These are phyloP conservation scores for Arthroderma sp. DNA, from an alignment of 2,329 filamentous ascomycete genomes.

Conservation along the genomic window DNA sequence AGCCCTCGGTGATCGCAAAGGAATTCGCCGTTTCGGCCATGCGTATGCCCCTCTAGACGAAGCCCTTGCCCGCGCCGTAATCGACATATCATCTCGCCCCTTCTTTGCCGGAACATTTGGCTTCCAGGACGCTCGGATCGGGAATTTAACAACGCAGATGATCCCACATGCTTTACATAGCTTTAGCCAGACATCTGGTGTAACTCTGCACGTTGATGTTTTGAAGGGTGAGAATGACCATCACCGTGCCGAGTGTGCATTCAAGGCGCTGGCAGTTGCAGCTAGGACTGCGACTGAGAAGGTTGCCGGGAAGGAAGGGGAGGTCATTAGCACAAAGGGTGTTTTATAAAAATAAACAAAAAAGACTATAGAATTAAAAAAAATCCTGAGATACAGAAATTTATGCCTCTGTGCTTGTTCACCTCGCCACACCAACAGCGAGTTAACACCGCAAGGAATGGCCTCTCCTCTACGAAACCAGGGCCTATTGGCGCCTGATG, in stretches of 20 bases:
- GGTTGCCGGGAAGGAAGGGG: slow-evolving; percentile 71
- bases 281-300: slow-evolving; percentile 62
- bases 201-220: slow-evolving; percentile 94
- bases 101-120: slow-evolving; percentile 74
- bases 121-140: slow-evolving; percentile 81
- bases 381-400: too few relatives aligned
- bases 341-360: slow-evolving; percentile 43
- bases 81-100: slow-evolving; percentile 88
- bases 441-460: too few relatives aligned
- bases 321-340: slow-evolving; percentile 93
- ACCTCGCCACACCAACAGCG: too few relatives aligned
- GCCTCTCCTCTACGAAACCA: too few relatives aligned
- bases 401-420: too few relatives aligned
- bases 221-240: slow-evolving; percentile 87
- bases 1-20: slow-evolving; percentile 63
- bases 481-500: too few relatives aligned
- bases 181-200: slow-evolving; percentile 77
- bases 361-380: too few relatives aligned
- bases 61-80: slow-evolving; percentile 80
- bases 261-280: slow-evolving; percentile 89
- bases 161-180: slow-evolving; percentile 88
- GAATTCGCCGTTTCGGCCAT: slow-evolving; percentile 78
- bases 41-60: slow-evolving; percentile 93
- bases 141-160: slow-evolving; percentile 90
- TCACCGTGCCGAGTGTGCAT: slow-evolving; percentile 88